These are phyloP conservation scores for Hypoxylon sp. DNA, from an alignment of 2,329 filamentous ascomycete genomes.

Conservation along the genomic window DNA sequence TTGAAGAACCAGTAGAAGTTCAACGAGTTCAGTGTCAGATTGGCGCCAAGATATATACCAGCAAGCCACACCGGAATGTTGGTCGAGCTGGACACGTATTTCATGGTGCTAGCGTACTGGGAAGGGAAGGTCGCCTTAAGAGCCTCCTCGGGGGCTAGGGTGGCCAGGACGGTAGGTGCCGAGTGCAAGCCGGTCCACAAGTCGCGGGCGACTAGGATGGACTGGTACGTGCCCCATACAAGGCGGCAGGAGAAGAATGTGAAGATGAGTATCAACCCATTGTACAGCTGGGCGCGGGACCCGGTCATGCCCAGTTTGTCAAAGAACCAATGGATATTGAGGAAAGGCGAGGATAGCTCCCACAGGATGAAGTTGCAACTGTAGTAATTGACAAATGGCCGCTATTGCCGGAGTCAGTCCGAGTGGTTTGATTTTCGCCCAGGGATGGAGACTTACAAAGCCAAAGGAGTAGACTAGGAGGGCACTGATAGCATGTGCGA, in stretches of 20 bases:
- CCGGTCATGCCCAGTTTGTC: slow-evolving; percentile 89
- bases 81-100: slow-evolving; percentile 64
- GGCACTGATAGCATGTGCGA: slow-evolving; percentile 83
- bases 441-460: slow-evolving; percentile 73
- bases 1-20: slow-evolving; percentile 91
- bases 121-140: slow-evolving; percentile 55
- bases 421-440: not conserved
- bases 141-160: slow-evolving; percentile 53
- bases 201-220: slow-evolving; percentile 77
- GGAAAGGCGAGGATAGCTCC: slow-evolving; percentile 86
- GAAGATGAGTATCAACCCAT: slow-evolving; percentile 78
- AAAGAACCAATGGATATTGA: slow-evolving; percentile 94
- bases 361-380: slow-evolving; percentile 86
- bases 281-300: slow-evolving; percentile 79
- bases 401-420: slow-evolving; percentile 66
- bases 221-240: slow-evolving; percentile 82
- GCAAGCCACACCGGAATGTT: slow-evolving; percentile 79
- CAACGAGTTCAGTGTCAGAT: slow-evolving; percentile 79
- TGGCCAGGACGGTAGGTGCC: slow-evolving; percentile 55
- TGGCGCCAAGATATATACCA: slow-evolving; percentile 76
- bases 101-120: slow-evolving; percentile 62
- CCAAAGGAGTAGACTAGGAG: slow-evolving; percentile 82
- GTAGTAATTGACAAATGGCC: slow-evolving; percentile 89
- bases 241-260: slow-evolving; percentile 85
- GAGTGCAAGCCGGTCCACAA: slow-evolving; percentile 72